These are phyloP conservation scores for Nicotiana otophora DNA, from an alignment of 257 asterid genomes.

Conservation along the genomic window DNA sequence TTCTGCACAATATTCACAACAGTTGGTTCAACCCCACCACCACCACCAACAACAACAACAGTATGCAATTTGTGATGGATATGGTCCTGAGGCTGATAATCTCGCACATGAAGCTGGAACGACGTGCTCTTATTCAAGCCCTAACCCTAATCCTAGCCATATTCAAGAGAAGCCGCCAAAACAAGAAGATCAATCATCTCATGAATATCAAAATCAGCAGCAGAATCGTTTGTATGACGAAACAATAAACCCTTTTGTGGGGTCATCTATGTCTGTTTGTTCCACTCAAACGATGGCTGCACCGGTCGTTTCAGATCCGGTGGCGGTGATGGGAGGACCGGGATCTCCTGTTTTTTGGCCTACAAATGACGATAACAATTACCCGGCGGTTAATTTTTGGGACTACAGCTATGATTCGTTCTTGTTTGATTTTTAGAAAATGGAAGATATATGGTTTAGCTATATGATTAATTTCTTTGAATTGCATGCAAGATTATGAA, in stretches of 20 bases:
- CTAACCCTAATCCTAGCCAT: conserved; percentile 17
- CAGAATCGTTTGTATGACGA: conserved; percentile 24
- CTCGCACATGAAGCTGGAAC: background rate
- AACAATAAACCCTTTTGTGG: conserved; percentile 39
- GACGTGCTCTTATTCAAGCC: conserved; percentile 34
- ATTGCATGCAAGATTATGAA: background rate
- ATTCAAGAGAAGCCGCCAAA: background rate
- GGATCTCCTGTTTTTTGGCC: conserved; percentile 53
- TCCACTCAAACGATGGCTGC: conserved; percentile 22
- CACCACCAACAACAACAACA: conserved; percentile 13
- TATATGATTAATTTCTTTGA: background rate
- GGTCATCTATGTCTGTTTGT: conserved; percentile 26
- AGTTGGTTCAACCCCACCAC: conserved; percentile 17
- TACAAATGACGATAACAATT: conserved; percentile 45
- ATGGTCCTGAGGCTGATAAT: background rate
- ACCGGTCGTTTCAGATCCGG: conserved; percentile 26
- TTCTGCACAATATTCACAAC: conserved; percentile 31
- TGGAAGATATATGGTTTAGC: too few relatives aligned
- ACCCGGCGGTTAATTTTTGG: conserved; percentile 47
- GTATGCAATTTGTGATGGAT: conserved; percentile 5
- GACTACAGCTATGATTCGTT: conserved; percentile 56
- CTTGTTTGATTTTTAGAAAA: conserved; percentile 56
- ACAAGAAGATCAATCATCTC: background rate
- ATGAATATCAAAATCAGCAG: conserved; percentile 11
- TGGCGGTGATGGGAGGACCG: conserved; percentile 26